Evolutionary conservation across 1,284 basidiomycete genomes (phyloP), one percentile per base, ranked within the genome.

Genomic region (Leccinum laetum): DNA sequence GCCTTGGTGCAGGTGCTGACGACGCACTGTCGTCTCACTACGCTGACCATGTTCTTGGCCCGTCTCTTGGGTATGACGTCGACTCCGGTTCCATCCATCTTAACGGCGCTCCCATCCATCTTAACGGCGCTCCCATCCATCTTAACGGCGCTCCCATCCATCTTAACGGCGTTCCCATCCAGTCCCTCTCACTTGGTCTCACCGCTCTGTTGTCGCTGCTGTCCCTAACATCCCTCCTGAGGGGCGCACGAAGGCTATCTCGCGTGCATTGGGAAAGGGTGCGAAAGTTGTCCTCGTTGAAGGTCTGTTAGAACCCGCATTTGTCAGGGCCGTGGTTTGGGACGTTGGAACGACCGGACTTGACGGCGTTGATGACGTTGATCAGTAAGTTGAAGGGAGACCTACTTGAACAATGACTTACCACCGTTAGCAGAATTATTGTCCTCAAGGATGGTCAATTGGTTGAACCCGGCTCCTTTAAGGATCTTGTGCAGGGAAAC

Each of bases 1-100:
- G 94, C 2, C 90, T 96, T 32, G 92, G 95, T 86, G 93, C 95
- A 79, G 93, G 89, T 75, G 94, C 91, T 0, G 90, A 92, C 72
- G 79, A 89, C 71, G 85, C 85, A 84, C 92, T 96, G 88, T 91
- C 90, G 0, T 85, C 89, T 70, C 80, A 94, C 64, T 89, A 90
- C 5, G 92, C 91, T 75, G 87, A 93, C 66, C 93, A 94, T 70
- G 77, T 95, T 10, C 82, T 95, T 14, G 91, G 92, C 67, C 85
- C 2, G 26, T 64, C 67, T n/a, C 58, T 95, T 98, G 21, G 21
- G 80, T 96, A 97, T 76, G 95, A 97, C 72, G 83, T 95, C 21
- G 82, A 84, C 63, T 92, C 92, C 35, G 83, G 90, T 68, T 82
- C 18, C 18, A 18, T 18, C 18, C 18, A 18, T 18, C 18, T n/a